These are phyloP conservation scores for Zizania palustris DNA, from an alignment of 202 grass and related monocot species.

Conservation along the genomic window DNA sequence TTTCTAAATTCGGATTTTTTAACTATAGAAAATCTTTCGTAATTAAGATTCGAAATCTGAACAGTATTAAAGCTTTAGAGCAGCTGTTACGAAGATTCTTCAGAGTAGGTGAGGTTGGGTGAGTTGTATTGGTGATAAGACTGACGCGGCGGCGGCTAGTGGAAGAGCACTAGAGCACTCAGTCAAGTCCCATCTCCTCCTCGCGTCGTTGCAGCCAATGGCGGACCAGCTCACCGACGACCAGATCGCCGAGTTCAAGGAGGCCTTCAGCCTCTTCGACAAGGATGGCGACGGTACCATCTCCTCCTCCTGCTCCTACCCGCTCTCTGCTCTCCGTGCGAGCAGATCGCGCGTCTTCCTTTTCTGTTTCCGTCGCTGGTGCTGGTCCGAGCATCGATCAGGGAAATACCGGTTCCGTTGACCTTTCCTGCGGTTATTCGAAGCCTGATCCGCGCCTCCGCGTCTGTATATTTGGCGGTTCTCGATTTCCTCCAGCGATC, in stretches of 20 bases:
- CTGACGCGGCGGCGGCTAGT: not conserved
- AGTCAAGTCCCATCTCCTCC: no score
- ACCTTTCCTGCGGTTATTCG: not conserved
- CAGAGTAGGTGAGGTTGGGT: no score
- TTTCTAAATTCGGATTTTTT: no score
- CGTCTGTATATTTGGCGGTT: not conserved
- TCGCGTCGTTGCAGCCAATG: constrained; percentile 31
- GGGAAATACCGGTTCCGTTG: not conserved
- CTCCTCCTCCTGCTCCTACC: no score
- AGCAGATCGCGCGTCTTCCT: constrained; percentile 15
- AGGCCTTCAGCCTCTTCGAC: constrained; percentile 96
- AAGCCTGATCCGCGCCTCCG: constrained; percentile 2
- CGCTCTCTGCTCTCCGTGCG: not conserved
- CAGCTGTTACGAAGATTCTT: no score
- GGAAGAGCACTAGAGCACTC: no score
- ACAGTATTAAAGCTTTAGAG: no score
- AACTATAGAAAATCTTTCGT: no score
- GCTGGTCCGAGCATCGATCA: constrained; percentile 8
- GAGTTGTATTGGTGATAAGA: constrained; percentile 35
- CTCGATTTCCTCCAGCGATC: constrained; percentile 17
- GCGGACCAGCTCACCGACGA: constrained; percentile 91
- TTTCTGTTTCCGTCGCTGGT: constrained; percentile 9
- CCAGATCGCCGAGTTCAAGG: constrained; percentile 99
- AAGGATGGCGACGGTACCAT: constrained; percentile 65
- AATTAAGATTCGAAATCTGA: no score